Evolutionary conservation across 208 protist genomes (phyloP).

Genomic region (Porcisia deanei): DNA sequence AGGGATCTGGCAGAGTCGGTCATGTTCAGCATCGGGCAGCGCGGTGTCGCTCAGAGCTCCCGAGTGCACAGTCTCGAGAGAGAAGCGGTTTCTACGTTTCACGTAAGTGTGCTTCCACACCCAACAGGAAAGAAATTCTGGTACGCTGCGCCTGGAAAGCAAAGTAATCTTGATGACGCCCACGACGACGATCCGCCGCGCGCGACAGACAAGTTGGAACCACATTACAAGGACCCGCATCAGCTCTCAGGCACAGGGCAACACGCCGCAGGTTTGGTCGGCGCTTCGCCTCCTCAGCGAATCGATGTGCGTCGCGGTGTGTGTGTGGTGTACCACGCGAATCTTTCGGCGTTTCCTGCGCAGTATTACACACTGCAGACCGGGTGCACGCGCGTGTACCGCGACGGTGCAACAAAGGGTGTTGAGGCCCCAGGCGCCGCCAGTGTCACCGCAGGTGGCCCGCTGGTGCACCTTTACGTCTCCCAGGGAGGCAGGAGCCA

Average conservation of each 20-base stretch:
- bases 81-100: conserved; percentile 6
- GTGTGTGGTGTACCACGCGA: conserved; percentile 29
- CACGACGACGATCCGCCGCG: not conserved
- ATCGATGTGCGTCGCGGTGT: conserved; percentile 24
- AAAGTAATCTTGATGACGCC: not conserved
- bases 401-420: not conserved
- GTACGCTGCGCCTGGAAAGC: not conserved
- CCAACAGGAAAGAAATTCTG: conserved; percentile 13
- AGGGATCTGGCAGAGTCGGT: conserved; percentile 19
- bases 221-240: conserved; percentile 19
- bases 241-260: conserved; percentile 12
- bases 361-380: conserved; percentile 26
- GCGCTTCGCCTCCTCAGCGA: not conserved
- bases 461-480: conserved; percentile 26
- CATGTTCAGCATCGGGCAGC: not conserved
- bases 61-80: not conserved
- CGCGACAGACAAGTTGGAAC: not conserved
- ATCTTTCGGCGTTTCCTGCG: conserved; percentile 20
- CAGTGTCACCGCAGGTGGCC: not conserved
- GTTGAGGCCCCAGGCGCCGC: not conserved
- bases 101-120: conserved; percentile 21
- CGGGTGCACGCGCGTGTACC: conserved; percentile 21
- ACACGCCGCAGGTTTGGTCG: not conserved
- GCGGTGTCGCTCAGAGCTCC: not conserved
- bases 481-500: conserved; percentile 22